Evolutionary conservation across 2,329 filamentous ascomycete species (phyloP), one percentile per base, ranked within the genome.

Genomic region (Calcarisporium arbuscula): DNA sequence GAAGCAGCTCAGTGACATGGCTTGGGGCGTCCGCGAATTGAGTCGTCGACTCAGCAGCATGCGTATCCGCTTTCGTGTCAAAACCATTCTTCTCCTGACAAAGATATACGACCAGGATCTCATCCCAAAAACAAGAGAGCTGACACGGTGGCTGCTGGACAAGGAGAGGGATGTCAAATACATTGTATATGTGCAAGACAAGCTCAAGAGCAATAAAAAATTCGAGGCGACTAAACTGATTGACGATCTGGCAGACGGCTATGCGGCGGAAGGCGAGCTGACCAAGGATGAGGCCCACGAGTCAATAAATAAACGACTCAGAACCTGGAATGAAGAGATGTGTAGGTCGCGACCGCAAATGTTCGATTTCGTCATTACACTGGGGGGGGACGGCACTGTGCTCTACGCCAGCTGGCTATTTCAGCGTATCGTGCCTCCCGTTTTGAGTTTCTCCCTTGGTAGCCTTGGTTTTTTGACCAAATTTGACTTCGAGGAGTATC

Each of bases 331-430:
- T 28, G 77, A 84, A 40, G 71, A 81, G 35, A 79, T 95, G 52
- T 94, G 88, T 48, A 72, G 73, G 30, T 70, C 77, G 26, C 74
- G 80, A 39, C 90, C 90, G 5, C 87, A 95, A 49, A 82, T 78
- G 1, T 95, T 96, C 54, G 92, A 98, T 60, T 94, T 98, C 52
- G 81, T 94, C 33, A 77, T 98, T 30, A 94, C 90, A 0, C 73
- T 95, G 4, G 89, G 88, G 31, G 92, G 92, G 10, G 92, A 98
- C 54, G 92, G 92, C n/a, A 98, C 92, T 0, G 90, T 98, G 6
- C 68, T 98, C 9, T 96, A 95, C 54, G 85, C 90, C 5, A 94
- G 87, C 53, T 96, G 90, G 89, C 70, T 98, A 2, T 98, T 98
- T 57, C 92, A 98, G 63, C 79, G 85, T 27, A 84, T 96, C 30